Evolutionary conservation across 2,329 filamentous ascomycete genomes (phyloP).

Genomic region (Sclerotinia nivalis): DNA sequence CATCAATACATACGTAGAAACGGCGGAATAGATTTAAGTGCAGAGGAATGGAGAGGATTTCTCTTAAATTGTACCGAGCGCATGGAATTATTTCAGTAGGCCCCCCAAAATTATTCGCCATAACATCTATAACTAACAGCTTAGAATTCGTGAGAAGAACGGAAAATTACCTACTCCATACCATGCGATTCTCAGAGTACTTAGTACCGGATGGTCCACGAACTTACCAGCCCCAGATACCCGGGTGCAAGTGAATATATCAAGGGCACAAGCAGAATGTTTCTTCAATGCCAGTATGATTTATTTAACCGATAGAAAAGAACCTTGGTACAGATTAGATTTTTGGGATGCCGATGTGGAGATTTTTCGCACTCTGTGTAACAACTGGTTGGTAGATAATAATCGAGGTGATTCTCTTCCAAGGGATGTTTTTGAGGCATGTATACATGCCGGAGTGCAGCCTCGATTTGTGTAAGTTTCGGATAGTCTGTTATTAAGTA

Average conservation of each 20-base stretch:
- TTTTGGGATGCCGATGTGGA: slow-evolving; percentile 19
- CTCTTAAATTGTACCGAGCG: slow-evolving; percentile 3
- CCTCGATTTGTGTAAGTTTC: slow-evolving; percentile 18
- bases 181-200: neutral
- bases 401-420: neutral
- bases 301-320: slow-evolving; percentile 16
- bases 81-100: slow-evolving; percentile 14
- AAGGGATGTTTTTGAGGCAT: neutral
- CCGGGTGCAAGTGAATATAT: neutral
- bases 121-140: neutral
- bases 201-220: slow-evolving; percentile 4
- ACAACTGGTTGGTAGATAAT: neutral
- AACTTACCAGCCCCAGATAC: too few relatives aligned
- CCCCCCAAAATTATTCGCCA: too few relatives aligned
- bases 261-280: neutral
- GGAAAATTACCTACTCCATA: slow-evolving; percentile 15
- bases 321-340: slow-evolving; percentile 8
- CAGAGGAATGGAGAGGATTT: slow-evolving; percentile 21
- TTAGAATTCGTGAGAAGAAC: slow-evolving; percentile 1
- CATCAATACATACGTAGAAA: slow-evolving; percentile 15
- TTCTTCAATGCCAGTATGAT: neutral
- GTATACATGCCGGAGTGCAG: slow-evolving; percentile 1
- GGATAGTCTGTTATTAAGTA: too few relatives aligned
- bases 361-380: neutral
- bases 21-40: slow-evolving; percentile 1